Conservation (phyloP, 306 rosid genomes). For the Astragalus membranaceus region DNA sequence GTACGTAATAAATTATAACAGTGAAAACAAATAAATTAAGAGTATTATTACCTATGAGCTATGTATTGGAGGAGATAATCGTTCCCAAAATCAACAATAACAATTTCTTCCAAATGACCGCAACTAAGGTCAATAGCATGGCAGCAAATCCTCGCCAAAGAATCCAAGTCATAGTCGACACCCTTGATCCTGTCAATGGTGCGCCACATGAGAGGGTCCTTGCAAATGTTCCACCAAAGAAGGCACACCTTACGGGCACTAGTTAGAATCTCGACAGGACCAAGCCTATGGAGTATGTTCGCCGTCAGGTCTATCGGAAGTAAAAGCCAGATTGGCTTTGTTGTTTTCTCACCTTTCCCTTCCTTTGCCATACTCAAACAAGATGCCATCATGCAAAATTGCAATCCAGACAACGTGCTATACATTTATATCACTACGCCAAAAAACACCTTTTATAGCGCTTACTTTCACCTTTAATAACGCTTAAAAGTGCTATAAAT, state of each 20-base stretch:
- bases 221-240: conserved; percentile 36
- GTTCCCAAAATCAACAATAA: no score
- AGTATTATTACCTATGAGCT: no score
- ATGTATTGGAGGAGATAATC: no score
- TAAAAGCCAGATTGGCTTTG: not conserved
- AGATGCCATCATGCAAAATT: not conserved
- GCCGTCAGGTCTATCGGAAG: not conserved
- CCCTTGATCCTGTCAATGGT: conserved; percentile 15
- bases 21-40: no score
- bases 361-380: not conserved
- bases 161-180: no score
- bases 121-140: not conserved
- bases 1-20: no score
- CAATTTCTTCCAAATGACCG: no score
- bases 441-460: no score
- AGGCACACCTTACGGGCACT: conserved; percentile 35
- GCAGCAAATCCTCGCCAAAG: not conserved
- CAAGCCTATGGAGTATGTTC: not conserved
- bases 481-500: no score
- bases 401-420: no score
- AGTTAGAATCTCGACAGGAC: not conserved
- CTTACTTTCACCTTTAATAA: no score
- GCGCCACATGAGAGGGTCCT: conserved; percentile 45
- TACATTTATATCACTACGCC: no score
- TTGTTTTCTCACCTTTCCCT: not conserved